Evolutionary conservation across 2,329 filamentous ascomycete species (phyloP).

Genomic region (Pyrenophora seminiperda): DNA sequence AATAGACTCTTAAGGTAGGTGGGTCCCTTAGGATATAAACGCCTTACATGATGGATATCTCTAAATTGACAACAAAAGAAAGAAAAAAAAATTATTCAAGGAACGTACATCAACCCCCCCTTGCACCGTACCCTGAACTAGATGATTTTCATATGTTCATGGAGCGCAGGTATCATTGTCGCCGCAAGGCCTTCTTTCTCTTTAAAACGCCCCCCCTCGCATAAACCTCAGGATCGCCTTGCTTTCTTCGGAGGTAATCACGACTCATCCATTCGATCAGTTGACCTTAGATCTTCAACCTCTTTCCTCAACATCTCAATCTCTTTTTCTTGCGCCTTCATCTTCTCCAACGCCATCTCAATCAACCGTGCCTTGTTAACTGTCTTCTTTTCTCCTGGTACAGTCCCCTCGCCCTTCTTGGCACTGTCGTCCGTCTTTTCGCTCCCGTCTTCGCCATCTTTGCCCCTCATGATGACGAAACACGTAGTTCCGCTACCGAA

Average conservation of each 20-base stretch:
- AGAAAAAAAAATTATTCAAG: background rate
- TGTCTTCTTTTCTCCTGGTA: slow-evolving; percentile 31
- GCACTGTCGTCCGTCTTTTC: background rate
- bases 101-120: too few relatives aligned
- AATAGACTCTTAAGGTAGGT: too few relatives aligned
- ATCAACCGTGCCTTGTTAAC: slow-evolving; percentile 40
- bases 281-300: slow-evolving; percentile 27
- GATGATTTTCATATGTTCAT: too few relatives aligned
- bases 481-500: slow-evolving; percentile 40
- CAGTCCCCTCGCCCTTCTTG: slow-evolving; percentile 14
- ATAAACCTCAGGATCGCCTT: too few relatives aligned
- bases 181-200: too few relatives aligned
- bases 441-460: slow-evolving; percentile 12
- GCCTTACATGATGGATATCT: slow-evolving; percentile 11
- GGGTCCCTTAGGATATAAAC: background rate
- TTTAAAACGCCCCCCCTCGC: too few relatives aligned
- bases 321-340: slow-evolving; percentile 36
- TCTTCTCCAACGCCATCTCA: slow-evolving; percentile 41
- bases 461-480: slow-evolving; percentile 36
- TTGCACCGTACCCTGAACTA: too few relatives aligned
- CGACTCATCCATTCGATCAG: slow-evolving; percentile 34
- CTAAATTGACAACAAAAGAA: background rate
- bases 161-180: too few relatives aligned
- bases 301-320: slow-evolving; percentile 34
- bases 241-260: too few relatives aligned